These are phyloP conservation scores for Russula abietina DNA, from an alignment of 768 basidiomycete genomes.

Conservation along the genomic window DNA sequence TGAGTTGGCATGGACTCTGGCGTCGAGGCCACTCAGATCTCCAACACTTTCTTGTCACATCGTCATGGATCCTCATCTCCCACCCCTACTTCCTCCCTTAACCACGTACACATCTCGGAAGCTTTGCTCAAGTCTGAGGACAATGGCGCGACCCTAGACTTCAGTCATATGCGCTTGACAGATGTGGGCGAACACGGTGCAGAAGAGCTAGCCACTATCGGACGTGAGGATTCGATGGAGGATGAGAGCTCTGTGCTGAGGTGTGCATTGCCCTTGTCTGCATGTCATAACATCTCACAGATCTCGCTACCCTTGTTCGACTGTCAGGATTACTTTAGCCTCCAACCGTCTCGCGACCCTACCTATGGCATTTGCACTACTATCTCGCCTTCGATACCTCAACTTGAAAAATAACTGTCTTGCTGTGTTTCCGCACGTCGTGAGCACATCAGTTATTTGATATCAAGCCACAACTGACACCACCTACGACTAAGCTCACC, in stretches of 20 bases:
- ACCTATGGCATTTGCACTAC: slow-evolving; percentile 64
- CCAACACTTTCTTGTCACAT: slow-evolving; percentile 14
- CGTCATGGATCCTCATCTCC: slow-evolving; percentile 25
- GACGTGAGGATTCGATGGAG: slow-evolving; percentile 41
- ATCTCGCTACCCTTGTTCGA: not conserved
- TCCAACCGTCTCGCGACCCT: slow-evolving; percentile 77
- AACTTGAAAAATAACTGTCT: slow-evolving; percentile 85
- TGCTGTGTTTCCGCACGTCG: slow-evolving; percentile 77
- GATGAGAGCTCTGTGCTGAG: slow-evolving; percentile 54
- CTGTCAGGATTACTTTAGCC: slow-evolving; percentile 70
- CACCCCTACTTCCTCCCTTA: slow-evolving; percentile 40
- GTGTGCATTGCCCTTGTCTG: slow-evolving; percentile 37
- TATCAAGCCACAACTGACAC: not conserved
- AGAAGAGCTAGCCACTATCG: slow-evolving; percentile 62
- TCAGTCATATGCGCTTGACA: slow-evolving; percentile 71
- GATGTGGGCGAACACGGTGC: slow-evolving; percentile 73
- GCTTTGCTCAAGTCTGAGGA: slow-evolving; percentile 66
- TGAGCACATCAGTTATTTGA: slow-evolving; percentile 38
- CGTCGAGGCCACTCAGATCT: slow-evolving; percentile 5
- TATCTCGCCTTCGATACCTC: slow-evolving; percentile 75
- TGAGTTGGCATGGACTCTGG: slow-evolving; percentile 10
- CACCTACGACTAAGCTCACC: slow-evolving; percentile 52
- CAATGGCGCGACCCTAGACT: slow-evolving; percentile 74
- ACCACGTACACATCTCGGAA: slow-evolving; percentile 53
- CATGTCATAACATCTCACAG: not conserved